These are phyloP conservation scores for Blastomyces gilchristii DNA, from an alignment of 2,329 filamentous ascomycete species.

Conservation along the genomic window DNA sequence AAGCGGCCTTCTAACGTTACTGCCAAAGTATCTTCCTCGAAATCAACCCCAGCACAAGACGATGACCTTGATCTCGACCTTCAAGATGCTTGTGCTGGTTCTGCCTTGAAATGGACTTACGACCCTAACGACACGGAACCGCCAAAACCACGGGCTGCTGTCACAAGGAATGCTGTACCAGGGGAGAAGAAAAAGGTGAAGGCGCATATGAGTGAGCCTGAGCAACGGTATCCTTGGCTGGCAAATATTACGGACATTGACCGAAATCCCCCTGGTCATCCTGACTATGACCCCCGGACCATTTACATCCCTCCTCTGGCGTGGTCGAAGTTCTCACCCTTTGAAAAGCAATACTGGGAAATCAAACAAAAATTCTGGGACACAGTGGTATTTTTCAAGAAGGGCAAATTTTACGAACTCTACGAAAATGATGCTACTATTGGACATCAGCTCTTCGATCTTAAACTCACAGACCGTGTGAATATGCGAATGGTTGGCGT, in stretches of 20 bases:
- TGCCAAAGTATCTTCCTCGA: slow-evolving; percentile 26
- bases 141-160: slow-evolving; percentile 38
- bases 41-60: slow-evolving; percentile 38
- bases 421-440: slow-evolving; percentile 97
- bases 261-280: slow-evolving; percentile 62
- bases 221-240: slow-evolving; percentile 82
- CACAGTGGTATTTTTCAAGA: slow-evolving; percentile 98
- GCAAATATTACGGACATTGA: slow-evolving; percentile 79
- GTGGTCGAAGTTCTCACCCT: slow-evolving; percentile 76
- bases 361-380: slow-evolving; percentile 98
- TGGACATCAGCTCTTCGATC: slow-evolving; percentile 89
- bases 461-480: slow-evolving; percentile 94
- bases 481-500: slow-evolving; percentile 99
- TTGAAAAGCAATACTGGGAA: slow-evolving; percentile 98
- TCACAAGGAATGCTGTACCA: slow-evolving; percentile 17
- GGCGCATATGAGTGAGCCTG: slow-evolving; percentile 70
- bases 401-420: slow-evolving; percentile 97
- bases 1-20: slow-evolving; percentile 50
- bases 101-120: slow-evolving; percentile 72
- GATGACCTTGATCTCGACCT: slow-evolving; percentile 49
- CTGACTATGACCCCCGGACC: slow-evolving; percentile 83
- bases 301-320: slow-evolving; percentile 78
- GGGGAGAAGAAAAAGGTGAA: slow-evolving; percentile 46
- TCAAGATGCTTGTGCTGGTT: slow-evolving; percentile 49
- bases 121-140: slow-evolving; percentile 50